These are phyloP conservation scores for Aspergillus cejpii DNA, from an alignment of 2,329 filamentous ascomycete genomes.

Conservation along the genomic window DNA sequence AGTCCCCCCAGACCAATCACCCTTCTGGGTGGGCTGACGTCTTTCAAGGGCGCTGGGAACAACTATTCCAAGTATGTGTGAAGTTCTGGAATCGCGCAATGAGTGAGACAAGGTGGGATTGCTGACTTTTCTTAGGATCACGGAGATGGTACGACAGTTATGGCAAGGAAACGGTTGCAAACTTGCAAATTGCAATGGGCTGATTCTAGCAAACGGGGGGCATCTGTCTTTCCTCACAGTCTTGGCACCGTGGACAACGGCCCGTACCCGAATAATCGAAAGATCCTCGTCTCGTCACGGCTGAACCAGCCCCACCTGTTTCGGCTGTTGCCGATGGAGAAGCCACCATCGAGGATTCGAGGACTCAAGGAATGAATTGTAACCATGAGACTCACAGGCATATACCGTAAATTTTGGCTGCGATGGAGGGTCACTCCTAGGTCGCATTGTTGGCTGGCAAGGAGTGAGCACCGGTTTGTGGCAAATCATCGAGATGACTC, in stretches of 20 bases:
- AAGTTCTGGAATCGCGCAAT: neutral
- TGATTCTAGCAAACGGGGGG: conserved; percentile 61
- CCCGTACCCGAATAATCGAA: neutral
- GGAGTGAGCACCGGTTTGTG: conserved; percentile 47
- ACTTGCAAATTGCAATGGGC: too few relatives aligned
- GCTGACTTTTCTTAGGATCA: conserved; percentile 35
- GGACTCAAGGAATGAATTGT: neutral
- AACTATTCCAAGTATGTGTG: conserved; percentile 63
- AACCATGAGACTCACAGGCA: conserved; percentile 38
- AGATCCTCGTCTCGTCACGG: conserved; percentile 32
- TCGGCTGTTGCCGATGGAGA: conserved; percentile 45
- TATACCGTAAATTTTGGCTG: conserved; percentile 55
- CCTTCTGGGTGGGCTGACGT: conserved; percentile 59
- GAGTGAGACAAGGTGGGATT: neutral
- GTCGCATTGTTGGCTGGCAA: conserved; percentile 47
- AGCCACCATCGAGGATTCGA: conserved; percentile 51
- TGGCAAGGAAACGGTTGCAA: conserved; percentile 41
- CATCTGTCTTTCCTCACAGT: conserved; percentile 49
- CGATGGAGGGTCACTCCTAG: conserved; percentile 44
- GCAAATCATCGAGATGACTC: conserved; percentile 39
- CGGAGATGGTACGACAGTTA: conserved; percentile 51
- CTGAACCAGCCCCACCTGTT: conserved; percentile 38
- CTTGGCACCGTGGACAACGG: conserved; percentile 34
- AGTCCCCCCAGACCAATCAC: conserved; percentile 50
- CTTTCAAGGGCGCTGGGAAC: conserved; percentile 63